These are phyloP conservation scores for Tricholomella constricta DNA, from an alignment of 768 basidiomycete species.

Conservation along the genomic window DNA sequence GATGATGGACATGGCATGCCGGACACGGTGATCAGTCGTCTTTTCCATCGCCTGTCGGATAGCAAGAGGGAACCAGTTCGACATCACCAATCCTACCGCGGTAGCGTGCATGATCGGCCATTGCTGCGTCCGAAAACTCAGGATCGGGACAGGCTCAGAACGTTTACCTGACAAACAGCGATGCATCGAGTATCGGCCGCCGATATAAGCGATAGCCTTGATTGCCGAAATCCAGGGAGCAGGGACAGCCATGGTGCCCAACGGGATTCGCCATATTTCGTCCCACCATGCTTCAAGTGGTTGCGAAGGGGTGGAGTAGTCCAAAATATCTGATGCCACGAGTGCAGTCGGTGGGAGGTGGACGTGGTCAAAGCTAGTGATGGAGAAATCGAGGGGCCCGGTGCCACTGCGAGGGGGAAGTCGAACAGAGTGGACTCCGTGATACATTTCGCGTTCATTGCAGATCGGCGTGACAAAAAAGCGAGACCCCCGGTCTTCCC, in stretches of 20 bases:
- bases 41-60: conserved; percentile 40
- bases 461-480: conserved; percentile 60
- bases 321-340: conserved; percentile 45
- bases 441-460: conserved; percentile 53
- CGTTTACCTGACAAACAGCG: conserved; percentile 49
- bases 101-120: conserved; percentile 57
- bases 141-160: conserved; percentile 48
- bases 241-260: conserved; percentile 55
- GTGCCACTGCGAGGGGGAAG: conserved; percentile 56
- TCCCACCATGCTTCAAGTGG: conserved; percentile 56
- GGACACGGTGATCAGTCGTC: conserved; percentile 44
- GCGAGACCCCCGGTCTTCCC: conserved; percentile 50
- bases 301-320: conserved; percentile 39
- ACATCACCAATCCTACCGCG: conserved; percentile 53
- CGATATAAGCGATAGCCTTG: conserved; percentile 55
- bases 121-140: conserved; percentile 67
- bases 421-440: conserved; percentile 50
- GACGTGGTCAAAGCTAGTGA: conserved; percentile 58
- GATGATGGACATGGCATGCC: conserved; percentile 58
- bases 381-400: conserved; percentile 55
- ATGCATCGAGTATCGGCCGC: conserved; percentile 59
- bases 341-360: conserved; percentile 51
- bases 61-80: conserved; percentile 44
- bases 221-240: conserved; percentile 53
- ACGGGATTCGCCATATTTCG: conserved; percentile 54